Conservation (phyloP, 805 yeast genomes). For the Torulaspora maleeae region DNA sequence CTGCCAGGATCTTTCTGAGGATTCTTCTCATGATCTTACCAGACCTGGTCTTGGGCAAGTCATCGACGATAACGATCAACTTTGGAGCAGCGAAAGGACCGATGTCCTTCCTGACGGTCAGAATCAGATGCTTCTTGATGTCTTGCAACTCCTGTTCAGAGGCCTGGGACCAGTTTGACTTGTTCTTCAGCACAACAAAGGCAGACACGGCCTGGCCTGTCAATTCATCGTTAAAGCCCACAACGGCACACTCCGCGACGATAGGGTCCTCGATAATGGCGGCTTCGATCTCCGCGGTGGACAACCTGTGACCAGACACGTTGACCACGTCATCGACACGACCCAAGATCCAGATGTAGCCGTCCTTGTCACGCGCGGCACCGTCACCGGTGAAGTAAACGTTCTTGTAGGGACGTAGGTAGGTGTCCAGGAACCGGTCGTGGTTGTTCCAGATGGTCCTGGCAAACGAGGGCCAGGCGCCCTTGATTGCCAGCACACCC, state of each 20-base stretch:
- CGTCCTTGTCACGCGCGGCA: constrained; percentile 80
- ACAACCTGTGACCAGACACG: constrained; percentile 79
- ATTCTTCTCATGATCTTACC: constrained; percentile 87
- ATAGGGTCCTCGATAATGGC: constrained; percentile 66
- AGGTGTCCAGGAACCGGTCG: constrained; percentile 72
- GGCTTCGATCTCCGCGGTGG: constrained; percentile 87
- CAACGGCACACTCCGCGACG: constrained; percentile 78
- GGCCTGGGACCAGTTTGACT: constrained; percentile 30
- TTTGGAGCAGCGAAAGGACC: constrained; percentile 88
- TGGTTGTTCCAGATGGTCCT: constrained; percentile 78
- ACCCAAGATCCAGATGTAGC: constrained; percentile 81
- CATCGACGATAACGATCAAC: constrained; percentile 63
- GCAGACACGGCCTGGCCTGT: constrained; percentile 88
- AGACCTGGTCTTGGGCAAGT: constrained; percentile 80
- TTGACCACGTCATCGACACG: constrained; percentile 87
- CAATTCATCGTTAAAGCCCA: constrained; percentile 75
- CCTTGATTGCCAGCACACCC: constrained; percentile 70
- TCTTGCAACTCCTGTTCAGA: constrained; percentile 45
- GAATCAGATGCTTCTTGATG: constrained; percentile 56
- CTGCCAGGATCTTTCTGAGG: constrained; percentile 67
- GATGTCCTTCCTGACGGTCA: constrained; percentile 71
- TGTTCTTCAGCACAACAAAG: constrained; percentile 66
- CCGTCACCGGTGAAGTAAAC: constrained; percentile 87
- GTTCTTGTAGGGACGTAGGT: constrained; percentile 75
- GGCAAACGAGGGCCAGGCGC: constrained; percentile 83